Evolutionary conservation across 257 asterid species (phyloP).

Genomic region (Fraxinus pennsylvanica): DNA sequence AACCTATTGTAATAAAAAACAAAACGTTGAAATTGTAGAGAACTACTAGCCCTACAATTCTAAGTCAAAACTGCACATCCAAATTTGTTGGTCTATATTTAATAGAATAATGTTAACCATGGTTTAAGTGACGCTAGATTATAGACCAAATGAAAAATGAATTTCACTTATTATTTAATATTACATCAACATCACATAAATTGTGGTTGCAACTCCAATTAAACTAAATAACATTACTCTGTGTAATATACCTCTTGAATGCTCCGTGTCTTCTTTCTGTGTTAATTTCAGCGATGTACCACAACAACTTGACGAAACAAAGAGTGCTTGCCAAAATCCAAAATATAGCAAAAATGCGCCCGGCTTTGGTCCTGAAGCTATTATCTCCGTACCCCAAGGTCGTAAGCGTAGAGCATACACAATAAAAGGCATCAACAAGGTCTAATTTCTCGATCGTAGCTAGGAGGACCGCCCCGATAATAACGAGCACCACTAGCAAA

Average conservation of each 20-base stretch:
- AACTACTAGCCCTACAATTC: conserved; percentile 43
- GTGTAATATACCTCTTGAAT: conserved; percentile 51
- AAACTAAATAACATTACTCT: neutral
- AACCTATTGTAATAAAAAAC: too few relatives aligned
- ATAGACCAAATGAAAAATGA: too few relatives aligned
- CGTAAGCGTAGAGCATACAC: conserved; percentile 78
- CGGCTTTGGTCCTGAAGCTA: conserved; percentile 76
- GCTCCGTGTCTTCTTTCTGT: conserved; percentile 61
- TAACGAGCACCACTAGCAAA: conserved; percentile 47
- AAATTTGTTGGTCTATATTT: too few relatives aligned
- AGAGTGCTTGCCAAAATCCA: conserved; percentile 82
- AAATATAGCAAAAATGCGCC: conserved; percentile 76
- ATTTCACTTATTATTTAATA: too few relatives aligned
- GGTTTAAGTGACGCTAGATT: too few relatives aligned
- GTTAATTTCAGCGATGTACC: conserved; percentile 66
- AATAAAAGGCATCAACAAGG: conserved; percentile 69
- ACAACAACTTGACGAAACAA: conserved; percentile 67
- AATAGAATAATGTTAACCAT: too few relatives aligned
- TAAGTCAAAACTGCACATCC: conserved; percentile 40
- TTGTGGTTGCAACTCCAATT: too few relatives aligned
- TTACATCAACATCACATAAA: too few relatives aligned
- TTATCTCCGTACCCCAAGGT: conserved; percentile 92
- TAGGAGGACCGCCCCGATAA: conserved; percentile 57
- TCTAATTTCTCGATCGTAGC: conserved; percentile 56
- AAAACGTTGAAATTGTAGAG: neutral